Evolutionary conservation across 2,329 filamentous ascomycete genomes (phyloP), one percentile per base, ranked within the genome.

Genomic region (Xylariaceae sp.): DNA sequence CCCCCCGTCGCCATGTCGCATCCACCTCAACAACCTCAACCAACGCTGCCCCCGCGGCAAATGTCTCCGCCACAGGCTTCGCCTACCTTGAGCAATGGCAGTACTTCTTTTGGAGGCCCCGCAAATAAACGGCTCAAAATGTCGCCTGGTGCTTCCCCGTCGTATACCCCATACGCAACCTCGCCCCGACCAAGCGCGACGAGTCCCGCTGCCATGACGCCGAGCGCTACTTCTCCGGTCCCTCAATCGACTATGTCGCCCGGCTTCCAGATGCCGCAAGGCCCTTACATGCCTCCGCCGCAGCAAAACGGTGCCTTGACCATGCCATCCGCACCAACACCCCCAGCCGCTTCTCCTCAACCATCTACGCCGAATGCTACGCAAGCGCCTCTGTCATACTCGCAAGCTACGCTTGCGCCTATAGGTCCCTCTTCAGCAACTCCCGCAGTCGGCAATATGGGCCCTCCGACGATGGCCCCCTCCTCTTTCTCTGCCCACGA

Each of bases 121-220:
- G 79, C 84, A 12, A 75, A 73, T 38, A 90, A 92, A 64, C 75
- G 83, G 55, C 80, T 73, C 55, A 80, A 77, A 36, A 63, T 84
- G 30, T 85, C 81, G 17, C 79, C 81, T 32, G 79, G 14, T 15
- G 15, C 79, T 21, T 62, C 82, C 18, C 78, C 80, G 45, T 79
- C 80, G 37, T 68, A 64, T 32, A 83, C 77, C 21, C 75, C 77
- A 1, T 78, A 77, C 51, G 64, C 67, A 43, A 57, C 63, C 46
- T 67, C 74, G 42, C 60, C 69, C 46, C 73, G 67, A 24, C 33
- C 35, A 9, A 39, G 35, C 45, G 58, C 59, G 6, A 59, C 65
- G 44, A 70, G 67, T 36, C 70, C 71, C 14, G 57, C 55, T 24
- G 50, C 61, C 16, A 42, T 39, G 6, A 45, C 52, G 4, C 48